A percentile compares a stretch with the other conserved stretches of the same genome.
These are phyloP conservation scores for Musa schizocarpa DNA, from an alignment of 176 grass and related monocot genomes.

Conservation along the genomic window DNA sequence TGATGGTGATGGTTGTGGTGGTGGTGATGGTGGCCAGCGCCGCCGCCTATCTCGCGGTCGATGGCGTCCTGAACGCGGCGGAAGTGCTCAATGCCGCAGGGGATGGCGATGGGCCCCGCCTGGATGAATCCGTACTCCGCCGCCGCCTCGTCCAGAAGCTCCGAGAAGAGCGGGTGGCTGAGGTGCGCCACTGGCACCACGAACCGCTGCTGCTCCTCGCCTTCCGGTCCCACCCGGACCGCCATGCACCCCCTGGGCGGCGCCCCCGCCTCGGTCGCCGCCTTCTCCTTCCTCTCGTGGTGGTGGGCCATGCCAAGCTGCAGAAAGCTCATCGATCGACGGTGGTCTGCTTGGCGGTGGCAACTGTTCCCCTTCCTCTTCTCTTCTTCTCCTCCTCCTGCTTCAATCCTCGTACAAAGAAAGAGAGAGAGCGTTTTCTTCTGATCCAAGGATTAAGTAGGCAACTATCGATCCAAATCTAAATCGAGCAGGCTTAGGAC, in stretches of 20 bases:
- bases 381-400: neutral
- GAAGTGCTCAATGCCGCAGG: slow-evolving; percentile 69
- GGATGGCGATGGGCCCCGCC: slow-evolving; percentile 63
- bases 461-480: too few relatives aligned
- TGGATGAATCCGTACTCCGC: slow-evolving; percentile 76
- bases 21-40: neutral
- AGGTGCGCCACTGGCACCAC: slow-evolving; percentile 74
- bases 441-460: too few relatives aligned
- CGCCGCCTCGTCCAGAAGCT: slow-evolving; percentile 67
- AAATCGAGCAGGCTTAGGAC: too few relatives aligned
- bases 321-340: too few relatives aligned
- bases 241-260: slow-evolving; percentile 64
- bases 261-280: neutral
- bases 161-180: slow-evolving; percentile 74
- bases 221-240: slow-evolving; percentile 54
- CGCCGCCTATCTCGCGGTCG: slow-evolving; percentile 36
- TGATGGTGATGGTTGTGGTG: slow-evolving; percentile 16
- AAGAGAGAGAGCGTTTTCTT: too few relatives aligned
- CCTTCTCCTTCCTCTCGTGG: neutral
- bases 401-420: neutral
- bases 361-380: neutral
- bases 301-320: neutral
- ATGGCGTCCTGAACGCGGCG: slow-evolving; percentile 51
- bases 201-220: slow-evolving; percentile 64
- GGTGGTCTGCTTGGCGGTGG: neutral